Percentiles rank a stretch among this genome's conserved stretches.
phyloP scores from a whole-genome alignment of 305 asterid genomes.

The Ruellia speciosa region DNA sequence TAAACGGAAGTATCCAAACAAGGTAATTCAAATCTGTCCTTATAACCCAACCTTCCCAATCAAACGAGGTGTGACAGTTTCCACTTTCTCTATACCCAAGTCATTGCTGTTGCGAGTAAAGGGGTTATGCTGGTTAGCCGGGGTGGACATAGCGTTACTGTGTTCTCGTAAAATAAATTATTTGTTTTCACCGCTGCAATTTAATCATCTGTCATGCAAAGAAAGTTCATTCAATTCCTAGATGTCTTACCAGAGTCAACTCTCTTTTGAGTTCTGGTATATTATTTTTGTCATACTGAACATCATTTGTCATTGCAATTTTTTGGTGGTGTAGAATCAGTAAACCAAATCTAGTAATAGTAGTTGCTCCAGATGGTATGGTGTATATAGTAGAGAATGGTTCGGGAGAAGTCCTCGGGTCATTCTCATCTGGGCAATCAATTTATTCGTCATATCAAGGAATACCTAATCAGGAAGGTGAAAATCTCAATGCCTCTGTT shows the following conservation, averaged over 20 bases:
- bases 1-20: too few relatives aligned
- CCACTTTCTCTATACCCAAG: too few relatives aligned
- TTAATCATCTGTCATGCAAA: neutral
- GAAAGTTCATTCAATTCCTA: neutral
- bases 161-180: neutral
- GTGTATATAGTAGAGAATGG: constrained; percentile 45
- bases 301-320: constrained; percentile 20
- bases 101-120: too few relatives aligned
- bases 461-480: constrained; percentile 43
- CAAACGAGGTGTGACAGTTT: too few relatives aligned
- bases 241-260: neutral
- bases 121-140: too few relatives aligned
- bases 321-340: constrained; percentile 32
- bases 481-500: constrained; percentile 38
- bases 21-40: too few relatives aligned
- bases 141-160: too few relatives aligned
- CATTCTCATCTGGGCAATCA: constrained; percentile 72
- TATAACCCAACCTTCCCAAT: too few relatives aligned
- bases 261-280: neutral
- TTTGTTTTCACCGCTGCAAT: constrained; percentile 12
- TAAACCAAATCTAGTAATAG: constrained; percentile 51
- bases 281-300: constrained; percentile 16
- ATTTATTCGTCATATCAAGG: constrained; percentile 63
- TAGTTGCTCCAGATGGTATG: constrained; percentile 83
- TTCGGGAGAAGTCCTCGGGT: constrained; percentile 53